A percentile compares a stretch with the other conserved stretches of the same genome.
These are phyloP conservation scores for Persicaria maculosa DNA, from an alignment of 148 eudicot species.

Conservation along the genomic window DNA sequence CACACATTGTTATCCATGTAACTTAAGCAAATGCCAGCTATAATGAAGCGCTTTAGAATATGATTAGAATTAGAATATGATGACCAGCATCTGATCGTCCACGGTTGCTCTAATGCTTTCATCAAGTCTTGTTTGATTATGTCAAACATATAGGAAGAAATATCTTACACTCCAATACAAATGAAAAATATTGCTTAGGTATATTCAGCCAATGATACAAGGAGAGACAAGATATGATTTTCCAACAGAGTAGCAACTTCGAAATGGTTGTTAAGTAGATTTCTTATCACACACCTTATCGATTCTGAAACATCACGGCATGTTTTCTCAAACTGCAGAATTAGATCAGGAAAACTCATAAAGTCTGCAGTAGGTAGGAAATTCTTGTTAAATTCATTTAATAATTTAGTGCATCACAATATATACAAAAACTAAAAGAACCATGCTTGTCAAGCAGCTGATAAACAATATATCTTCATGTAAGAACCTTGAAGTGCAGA, in stretches of 20 bases:
- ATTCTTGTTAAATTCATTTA: neutral
- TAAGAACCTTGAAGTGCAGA: constrained; percentile 76
- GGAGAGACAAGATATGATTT: neutral
- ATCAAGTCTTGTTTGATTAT: neutral
- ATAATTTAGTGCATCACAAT: neutral
- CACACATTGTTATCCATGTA: neutral
- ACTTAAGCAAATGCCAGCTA: neutral
- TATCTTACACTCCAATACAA: neutral
- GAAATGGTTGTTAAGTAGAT: constrained; percentile 2
- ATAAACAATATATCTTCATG: neutral
- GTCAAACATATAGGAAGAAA: neutral
- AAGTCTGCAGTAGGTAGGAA: constrained; percentile 46
- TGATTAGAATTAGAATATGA: neutral
- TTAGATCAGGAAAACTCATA: constrained; percentile 71
- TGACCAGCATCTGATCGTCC: neutral
- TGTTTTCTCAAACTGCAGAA: constrained; percentile 72
- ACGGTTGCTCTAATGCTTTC: neutral
- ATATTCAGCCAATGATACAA: constrained; percentile 1
- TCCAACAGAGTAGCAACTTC: neutral
- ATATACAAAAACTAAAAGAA: neutral
- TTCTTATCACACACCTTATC: constrained; percentile 43
- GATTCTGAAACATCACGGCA: constrained; percentile 89
- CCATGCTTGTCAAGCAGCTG: neutral
- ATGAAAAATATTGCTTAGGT: neutral
- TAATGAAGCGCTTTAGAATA: neutral